These are phyloP conservation scores for Alloascoidea hylecoeti DNA, from an alignment of 805 yeast species.

Conservation along the genomic window DNA sequence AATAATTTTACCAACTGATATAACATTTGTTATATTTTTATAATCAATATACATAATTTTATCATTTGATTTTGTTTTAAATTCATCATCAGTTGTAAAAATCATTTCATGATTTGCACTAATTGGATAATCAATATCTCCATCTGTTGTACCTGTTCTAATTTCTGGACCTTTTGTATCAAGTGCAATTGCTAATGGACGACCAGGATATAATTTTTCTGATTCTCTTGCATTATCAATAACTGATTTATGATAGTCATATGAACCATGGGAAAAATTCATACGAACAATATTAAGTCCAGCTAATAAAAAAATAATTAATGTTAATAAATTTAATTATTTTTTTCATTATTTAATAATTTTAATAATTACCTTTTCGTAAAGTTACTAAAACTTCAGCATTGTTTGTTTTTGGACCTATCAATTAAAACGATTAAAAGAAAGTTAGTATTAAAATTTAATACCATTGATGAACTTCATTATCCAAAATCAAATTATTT, in stretches of 20 bases:
- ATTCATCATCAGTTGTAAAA: conserved; percentile 82
- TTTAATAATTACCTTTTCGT: conserved; percentile 38
- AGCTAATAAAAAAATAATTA: conserved; percentile 24
- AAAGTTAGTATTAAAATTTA: conserved; percentile 5
- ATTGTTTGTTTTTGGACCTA: conserved; percentile 85
- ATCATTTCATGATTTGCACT: conserved; percentile 79
- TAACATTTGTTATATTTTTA: conserved; percentile 92
- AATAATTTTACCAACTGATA: conserved; percentile 76
- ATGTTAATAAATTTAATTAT: too few relatives aligned
- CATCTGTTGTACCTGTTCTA: conserved; percentile 92
- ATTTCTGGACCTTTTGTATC: conserved; percentile 99
- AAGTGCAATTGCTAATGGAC: conserved; percentile 96
- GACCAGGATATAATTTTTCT: conserved; percentile 79
- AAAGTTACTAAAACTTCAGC: conserved; percentile 74
- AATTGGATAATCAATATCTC: conserved; percentile 71
- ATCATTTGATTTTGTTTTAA: conserved; percentile 60
- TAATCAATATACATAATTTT: conserved; percentile 83
- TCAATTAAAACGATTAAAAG: not conserved
- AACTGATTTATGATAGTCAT: conserved; percentile 95
- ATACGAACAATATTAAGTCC: conserved; percentile 96
- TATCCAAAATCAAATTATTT: not conserved
- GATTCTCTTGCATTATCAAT: conserved; percentile 94
- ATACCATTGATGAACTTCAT: conserved; percentile 1
- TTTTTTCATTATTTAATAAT: not conserved
- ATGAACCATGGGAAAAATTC: conserved; percentile 98